Evolutionary conservation across 192 early-diverging fungal genomes (phyloP).

Genomic region (Entomortierella parvispora): DNA sequence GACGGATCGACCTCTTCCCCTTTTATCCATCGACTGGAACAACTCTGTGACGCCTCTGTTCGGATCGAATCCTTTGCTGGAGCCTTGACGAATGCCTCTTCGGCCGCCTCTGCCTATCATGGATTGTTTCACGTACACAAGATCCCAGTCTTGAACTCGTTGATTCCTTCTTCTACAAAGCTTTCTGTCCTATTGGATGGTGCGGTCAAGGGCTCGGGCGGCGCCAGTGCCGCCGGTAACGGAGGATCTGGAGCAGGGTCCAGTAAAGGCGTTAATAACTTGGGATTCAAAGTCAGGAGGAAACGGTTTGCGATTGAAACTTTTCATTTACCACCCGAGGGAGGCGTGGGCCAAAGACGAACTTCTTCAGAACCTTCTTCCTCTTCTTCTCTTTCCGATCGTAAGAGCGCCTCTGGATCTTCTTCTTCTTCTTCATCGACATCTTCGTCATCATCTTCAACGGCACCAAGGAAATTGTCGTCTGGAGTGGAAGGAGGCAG

Average conservation of each 20-base stretch:
- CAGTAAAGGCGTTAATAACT: slow-evolving; percentile 65
- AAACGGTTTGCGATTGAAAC: slow-evolving; percentile 94
- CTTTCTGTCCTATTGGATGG: slow-evolving; percentile 68
- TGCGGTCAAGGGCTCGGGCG: slow-evolving; percentile 37
- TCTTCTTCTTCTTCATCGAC: slow-evolving; percentile 2
- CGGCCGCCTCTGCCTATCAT: slow-evolving; percentile 79
- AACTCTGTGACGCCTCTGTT: slow-evolving; percentile 86
- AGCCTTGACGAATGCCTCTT: slow-evolving; percentile 61
- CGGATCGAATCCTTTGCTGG: slow-evolving; percentile 96
- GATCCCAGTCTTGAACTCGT: slow-evolving; percentile 79
- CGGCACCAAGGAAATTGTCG: background rate
- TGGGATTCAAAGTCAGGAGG: slow-evolving; percentile 89
- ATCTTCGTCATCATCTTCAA: slow-evolving; percentile 7
- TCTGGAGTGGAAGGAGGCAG: background rate
- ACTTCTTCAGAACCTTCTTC: slow-evolving; percentile 49
- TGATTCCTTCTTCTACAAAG: slow-evolving; percentile 75
- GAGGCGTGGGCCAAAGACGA: slow-evolving; percentile 76
- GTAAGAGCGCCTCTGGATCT: slow-evolving; percentile 16
- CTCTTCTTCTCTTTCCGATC: slow-evolving; percentile 17
- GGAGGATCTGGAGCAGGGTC: slow-evolving; percentile 54
- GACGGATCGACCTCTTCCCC: slow-evolving; percentile 40
- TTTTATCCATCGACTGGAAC: slow-evolving; percentile 76
- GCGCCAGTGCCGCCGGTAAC: slow-evolving; percentile 14
- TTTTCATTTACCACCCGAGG: slow-evolving; percentile 95
- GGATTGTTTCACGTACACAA: slow-evolving; percentile 91